These are phyloP conservation scores for Amyloporia xantha DNA, from an alignment of 768 basidiomycete genomes.

Conservation along the genomic window DNA sequence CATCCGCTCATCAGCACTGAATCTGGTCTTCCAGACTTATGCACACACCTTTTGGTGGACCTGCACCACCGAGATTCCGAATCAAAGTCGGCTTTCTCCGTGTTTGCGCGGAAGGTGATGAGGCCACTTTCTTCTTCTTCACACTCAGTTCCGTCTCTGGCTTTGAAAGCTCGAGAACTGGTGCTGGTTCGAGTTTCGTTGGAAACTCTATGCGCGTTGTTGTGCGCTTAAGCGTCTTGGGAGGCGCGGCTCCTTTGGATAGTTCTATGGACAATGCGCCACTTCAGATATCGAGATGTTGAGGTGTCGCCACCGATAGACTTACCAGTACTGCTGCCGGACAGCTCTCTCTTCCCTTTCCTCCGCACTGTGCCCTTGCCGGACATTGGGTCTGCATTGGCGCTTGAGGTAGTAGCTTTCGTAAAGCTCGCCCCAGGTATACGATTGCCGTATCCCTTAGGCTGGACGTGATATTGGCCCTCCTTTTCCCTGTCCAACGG, in stretches of 20 bases:
- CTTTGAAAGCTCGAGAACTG: slow-evolving; percentile 5
- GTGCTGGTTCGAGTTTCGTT: slow-evolving; percentile 23
- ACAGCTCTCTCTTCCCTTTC: slow-evolving; percentile 45
- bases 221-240: slow-evolving; percentile 50
- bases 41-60: slow-evolving; percentile 62
- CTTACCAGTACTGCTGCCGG: slow-evolving; percentile 38
- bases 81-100: slow-evolving; percentile 82
- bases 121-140: slow-evolving; percentile 47
- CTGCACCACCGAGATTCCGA: slow-evolving; percentile 66
- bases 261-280: slow-evolving; percentile 6
- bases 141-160: slow-evolving; percentile 20
- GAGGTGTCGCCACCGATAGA: slow-evolving; percentile 6
- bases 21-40: neutral
- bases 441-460: slow-evolving; percentile 61
- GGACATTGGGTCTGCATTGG: slow-evolving; percentile 27
- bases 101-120: slow-evolving; percentile 41
- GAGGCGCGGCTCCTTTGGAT: slow-evolving; percentile 26
- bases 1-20: too few relatives aligned
- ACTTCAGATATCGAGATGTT: neutral
- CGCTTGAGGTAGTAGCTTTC: slow-evolving; percentile 22
- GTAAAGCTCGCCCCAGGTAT: slow-evolving; percentile 48
- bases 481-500: slow-evolving; percentile 82
- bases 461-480: slow-evolving; percentile 65
- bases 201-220: slow-evolving; percentile 49
- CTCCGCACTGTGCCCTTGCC: slow-evolving; percentile 56